phyloP scores from a whole-genome alignment of 345 rosid species.

The Luvunga scandens region DNA sequence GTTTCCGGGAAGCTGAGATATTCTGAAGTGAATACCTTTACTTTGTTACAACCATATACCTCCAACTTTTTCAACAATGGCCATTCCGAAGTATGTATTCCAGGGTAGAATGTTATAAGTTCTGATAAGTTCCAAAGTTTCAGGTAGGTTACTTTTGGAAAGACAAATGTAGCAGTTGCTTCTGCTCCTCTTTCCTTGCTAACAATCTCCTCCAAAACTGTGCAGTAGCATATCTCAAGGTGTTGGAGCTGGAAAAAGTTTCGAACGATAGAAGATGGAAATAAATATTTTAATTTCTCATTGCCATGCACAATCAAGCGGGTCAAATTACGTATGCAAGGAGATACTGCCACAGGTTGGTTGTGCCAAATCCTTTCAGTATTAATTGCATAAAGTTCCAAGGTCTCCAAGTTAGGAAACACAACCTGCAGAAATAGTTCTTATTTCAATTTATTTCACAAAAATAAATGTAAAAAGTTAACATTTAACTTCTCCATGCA shows the following conservation, averaged over 20 bases:
- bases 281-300: neutral
- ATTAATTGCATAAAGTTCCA: neutral
- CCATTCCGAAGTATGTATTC: conserved; percentile 8
- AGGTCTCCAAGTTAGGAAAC: conserved; percentile 2
- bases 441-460: neutral
- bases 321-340: neutral
- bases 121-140: neutral
- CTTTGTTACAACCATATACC: neutral
- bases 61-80: conserved; percentile 9
- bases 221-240: conserved; percentile 13
- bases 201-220: neutral
- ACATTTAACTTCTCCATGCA: neutral
- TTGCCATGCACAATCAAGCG: neutral
- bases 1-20: neutral
- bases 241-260: conserved; percentile 6
- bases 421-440: neutral
- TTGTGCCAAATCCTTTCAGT: neutral
- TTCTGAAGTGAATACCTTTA: neutral
- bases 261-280: neutral
- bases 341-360: neutral
- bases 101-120: conserved; percentile 20
- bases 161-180: neutral
- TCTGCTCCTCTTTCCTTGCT: neutral
- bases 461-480: neutral
- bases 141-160: conserved; percentile 17